Evolutionary conservation across 2,329 filamentous ascomycete genomes (phyloP).

Genomic region (Cladophialophora bantiana): DNA sequence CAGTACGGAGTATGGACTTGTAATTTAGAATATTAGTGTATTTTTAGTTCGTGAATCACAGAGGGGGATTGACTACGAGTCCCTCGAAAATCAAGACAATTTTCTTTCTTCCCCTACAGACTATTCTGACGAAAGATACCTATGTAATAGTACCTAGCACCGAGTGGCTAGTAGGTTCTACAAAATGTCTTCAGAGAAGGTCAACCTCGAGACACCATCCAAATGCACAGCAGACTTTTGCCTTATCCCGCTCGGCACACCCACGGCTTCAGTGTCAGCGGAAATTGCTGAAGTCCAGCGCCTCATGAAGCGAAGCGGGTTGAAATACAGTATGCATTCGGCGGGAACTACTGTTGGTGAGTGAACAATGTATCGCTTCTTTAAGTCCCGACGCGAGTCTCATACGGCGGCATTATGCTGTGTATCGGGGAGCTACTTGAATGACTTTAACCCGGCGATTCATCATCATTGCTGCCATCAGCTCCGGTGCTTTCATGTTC

Average conservation of each 20-base stretch:
- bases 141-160: too few species aligned
- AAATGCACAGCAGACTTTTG: slow-evolving; percentile 90
- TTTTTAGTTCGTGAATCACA: too few species aligned
- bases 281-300: slow-evolving; percentile 90
- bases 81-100: too few species aligned
- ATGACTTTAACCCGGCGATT: too few species aligned
- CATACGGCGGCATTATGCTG: not conserved
- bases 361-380: slow-evolving; percentile 44
- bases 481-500: too few species aligned
- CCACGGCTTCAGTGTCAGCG: slow-evolving; percentile 74
- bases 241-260: slow-evolving; percentile 86
- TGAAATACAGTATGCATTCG: slow-evolving; percentile 89
- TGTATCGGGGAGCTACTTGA: not conserved
- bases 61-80: too few species aligned
- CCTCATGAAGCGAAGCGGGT: slow-evolving; percentile 78
- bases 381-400: not conserved
- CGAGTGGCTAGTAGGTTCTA: not conserved
- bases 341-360: slow-evolving; percentile 90
- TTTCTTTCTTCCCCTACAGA: too few species aligned
- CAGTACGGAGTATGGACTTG: too few species aligned
- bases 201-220: slow-evolving; percentile 64
- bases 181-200: slow-evolving; percentile 22
- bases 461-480: too few species aligned
- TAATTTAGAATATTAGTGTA: too few species aligned
- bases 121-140: too few species aligned